Evolutionary conservation across 2,329 filamentous ascomycete genomes (phyloP), one percentile per base, ranked within the genome.

Genomic region (Emmonsia crescens): DNA sequence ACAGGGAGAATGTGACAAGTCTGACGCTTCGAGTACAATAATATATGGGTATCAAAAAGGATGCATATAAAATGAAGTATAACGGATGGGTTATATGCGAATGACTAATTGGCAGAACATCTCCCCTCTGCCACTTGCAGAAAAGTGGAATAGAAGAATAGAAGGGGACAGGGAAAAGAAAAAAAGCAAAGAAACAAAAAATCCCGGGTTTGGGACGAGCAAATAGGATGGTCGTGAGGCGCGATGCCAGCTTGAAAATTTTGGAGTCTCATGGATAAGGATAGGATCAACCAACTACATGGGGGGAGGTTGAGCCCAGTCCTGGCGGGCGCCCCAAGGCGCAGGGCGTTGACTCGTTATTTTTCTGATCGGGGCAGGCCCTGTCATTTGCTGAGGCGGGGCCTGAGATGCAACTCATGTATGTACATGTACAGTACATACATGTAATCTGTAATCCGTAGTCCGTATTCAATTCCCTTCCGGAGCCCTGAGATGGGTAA

Each of bases 1-100:
- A 19, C n/a, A 58, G 19, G 6, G 36, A 19, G 61, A 51, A 59
- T 33, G 14, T 14, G n/a, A 55, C 9, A 19, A 55, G 31, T 21
- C 8, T 21, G 6, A 5, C 10, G 31, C 3, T 55, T 31, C n/a
- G 14, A 5, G n/a, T n/a, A 38, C 3, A 5, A 27, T 4, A 24
- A 10, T n/a, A n/a, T n/a, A 48, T 55, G 29, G 52, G 33, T 33
- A 55, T 36, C 52, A 55, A 31, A 52, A 54, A 58, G 52, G 19
- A 60, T 58, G 44, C 44, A 27, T 4, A 12, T n/a, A 59, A 59
- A 40, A 62, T n/a, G 54, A 48, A 49, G 42, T 31, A 59, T 57
- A 62, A 58, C 27, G 16, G 5, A 14, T 5, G n/a, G 36, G 19
- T 36, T 10, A 12, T 1, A 57, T 19, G 55, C 38, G 16, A 6